Conservation (phyloP, 2,329 filamentous ascomycete species). For the Exophiala dermatitidis region DNA sequence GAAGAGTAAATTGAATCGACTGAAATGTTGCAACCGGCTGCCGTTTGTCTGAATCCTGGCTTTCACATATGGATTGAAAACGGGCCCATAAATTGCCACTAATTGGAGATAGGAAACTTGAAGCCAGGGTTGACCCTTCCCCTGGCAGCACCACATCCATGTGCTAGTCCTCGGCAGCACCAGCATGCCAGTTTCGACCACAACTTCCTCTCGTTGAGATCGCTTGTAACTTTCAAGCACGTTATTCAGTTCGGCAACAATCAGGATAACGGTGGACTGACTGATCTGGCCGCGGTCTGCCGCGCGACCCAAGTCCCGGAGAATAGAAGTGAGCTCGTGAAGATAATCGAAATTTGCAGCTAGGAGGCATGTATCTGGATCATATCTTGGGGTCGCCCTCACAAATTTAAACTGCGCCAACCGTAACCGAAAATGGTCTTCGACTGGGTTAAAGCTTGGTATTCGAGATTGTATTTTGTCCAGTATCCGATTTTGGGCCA, state of each 20-base stretch:
- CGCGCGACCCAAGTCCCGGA: no score
- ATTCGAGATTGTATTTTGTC: not conserved
- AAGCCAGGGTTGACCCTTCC: not conserved
- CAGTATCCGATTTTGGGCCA: not conserved
- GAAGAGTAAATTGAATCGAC: not conserved
- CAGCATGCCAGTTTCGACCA: not conserved
- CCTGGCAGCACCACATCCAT: no score
- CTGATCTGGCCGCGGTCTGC: no score
- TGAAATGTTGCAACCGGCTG: not conserved
- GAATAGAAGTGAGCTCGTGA: no score
- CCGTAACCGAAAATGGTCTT: not conserved
- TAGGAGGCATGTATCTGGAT: not conserved
- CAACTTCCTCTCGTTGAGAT: not conserved
- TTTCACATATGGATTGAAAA: not conserved
- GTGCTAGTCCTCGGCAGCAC: no score
- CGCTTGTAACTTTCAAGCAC: no score
- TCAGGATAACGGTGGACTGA: no score
- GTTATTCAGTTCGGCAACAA: no score
- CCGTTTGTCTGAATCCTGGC: not conserved
- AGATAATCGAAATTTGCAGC: not conserved
- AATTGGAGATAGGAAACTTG: not conserved
- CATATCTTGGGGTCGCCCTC: not conserved
- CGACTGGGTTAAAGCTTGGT: not conserved
- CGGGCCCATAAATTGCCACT: not conserved
- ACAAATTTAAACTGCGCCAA: not conserved